Percentiles rank a stretch among this genome's conserved stretches.
These are phyloP conservation scores for Penicillium subrubescens DNA, from an alignment of 495 filamentous ascomycete genomes.

Conservation along the genomic window DNA sequence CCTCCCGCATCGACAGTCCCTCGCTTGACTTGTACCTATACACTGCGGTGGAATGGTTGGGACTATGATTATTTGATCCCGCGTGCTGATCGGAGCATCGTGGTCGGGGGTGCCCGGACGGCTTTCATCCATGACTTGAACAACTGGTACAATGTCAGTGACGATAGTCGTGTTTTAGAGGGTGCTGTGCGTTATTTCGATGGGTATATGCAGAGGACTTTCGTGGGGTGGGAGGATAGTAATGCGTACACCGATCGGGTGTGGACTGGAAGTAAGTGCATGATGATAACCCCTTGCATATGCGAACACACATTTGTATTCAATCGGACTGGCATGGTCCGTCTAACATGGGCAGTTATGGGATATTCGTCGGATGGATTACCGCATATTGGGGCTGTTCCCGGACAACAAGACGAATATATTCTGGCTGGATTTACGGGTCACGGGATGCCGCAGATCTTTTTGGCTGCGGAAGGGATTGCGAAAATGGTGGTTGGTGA, in stretches of 20 bases:
- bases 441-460: slow-evolving; percentile 54
- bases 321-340: neutral
- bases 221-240: slow-evolving; percentile 53
- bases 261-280: slow-evolving; percentile 55
- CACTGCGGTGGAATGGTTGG: slow-evolving; percentile 29
- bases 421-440: slow-evolving; percentile 53
- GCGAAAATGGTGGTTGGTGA: slow-evolving; percentile 44
- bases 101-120: slow-evolving; percentile 53
- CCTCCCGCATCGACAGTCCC: slow-evolving; percentile 22
- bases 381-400: slow-evolving; percentile 50
- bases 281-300: neutral
- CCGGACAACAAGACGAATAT: slow-evolving; percentile 41
- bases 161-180: slow-evolving; percentile 50
- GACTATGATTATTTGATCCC: slow-evolving; percentile 53
- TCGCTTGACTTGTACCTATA: slow-evolving; percentile 28
- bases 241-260: slow-evolving; percentile 44
- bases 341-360: slow-evolving; percentile 29
- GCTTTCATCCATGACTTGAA: slow-evolving; percentile 33
- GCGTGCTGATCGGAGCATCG: slow-evolving; percentile 52
- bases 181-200: slow-evolving; percentile 46
- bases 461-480: slow-evolving; percentile 46
- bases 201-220: slow-evolving; percentile 49
- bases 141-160: slow-evolving; percentile 52
- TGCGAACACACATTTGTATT: neutral
- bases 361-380: slow-evolving; percentile 43